phyloP scores from a whole-genome alignment of 2,329 filamentous ascomycete species.

The Arthrinium puccinioides region DNA sequence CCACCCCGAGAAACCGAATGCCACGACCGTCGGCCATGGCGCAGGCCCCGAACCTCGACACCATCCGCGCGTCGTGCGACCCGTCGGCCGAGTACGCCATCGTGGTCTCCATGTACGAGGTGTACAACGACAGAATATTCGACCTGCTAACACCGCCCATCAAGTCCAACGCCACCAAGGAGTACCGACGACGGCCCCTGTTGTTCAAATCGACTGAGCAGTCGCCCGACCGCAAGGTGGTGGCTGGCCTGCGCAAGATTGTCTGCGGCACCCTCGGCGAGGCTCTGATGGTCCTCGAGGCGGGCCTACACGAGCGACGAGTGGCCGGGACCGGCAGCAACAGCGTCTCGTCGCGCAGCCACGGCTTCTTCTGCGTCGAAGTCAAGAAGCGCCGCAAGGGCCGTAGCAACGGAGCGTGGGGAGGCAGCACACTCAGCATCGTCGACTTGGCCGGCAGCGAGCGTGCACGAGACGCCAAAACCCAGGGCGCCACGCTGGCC shows the following conservation, averaged over 20 bases:
- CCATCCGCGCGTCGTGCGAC: conserved; percentile 60
- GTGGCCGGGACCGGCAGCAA: conserved; percentile 91
- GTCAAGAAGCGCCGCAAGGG: conserved; percentile 67
- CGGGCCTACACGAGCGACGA: conserved; percentile 76
- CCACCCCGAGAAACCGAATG: conserved; percentile 54
- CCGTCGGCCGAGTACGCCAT: conserved; percentile 74
- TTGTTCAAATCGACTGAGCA: conserved; percentile 88
- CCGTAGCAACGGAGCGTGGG: conserved; percentile 56
- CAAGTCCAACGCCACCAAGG: conserved; percentile 56
- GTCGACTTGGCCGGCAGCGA: conserved; percentile 93
- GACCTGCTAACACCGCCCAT: conserved; percentile 69
- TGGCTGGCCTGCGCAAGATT: conserved; percentile 85
- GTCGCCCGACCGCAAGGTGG: conserved; percentile 87
- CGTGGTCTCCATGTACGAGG: conserved; percentile 95
- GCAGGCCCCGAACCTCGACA: conserved; percentile 65
- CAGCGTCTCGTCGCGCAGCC: conserved; percentile 83
- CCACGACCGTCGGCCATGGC: conserved; percentile 67
- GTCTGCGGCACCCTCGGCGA: conserved; percentile 78
- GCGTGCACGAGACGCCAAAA: conserved; percentile 87
- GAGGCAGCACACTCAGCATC: conserved; percentile 72
- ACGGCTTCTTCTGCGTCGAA: conserved; percentile 94
- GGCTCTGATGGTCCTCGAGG: conserved; percentile 82
- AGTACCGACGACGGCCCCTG: conserved; percentile 68
- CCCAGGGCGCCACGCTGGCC: conserved; percentile 81
- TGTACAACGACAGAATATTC: conserved; percentile 97